Evolutionary conservation across 2,329 filamentous ascomycete species (phyloP).

Genomic region (Herpotrichia juniperi): DNA sequence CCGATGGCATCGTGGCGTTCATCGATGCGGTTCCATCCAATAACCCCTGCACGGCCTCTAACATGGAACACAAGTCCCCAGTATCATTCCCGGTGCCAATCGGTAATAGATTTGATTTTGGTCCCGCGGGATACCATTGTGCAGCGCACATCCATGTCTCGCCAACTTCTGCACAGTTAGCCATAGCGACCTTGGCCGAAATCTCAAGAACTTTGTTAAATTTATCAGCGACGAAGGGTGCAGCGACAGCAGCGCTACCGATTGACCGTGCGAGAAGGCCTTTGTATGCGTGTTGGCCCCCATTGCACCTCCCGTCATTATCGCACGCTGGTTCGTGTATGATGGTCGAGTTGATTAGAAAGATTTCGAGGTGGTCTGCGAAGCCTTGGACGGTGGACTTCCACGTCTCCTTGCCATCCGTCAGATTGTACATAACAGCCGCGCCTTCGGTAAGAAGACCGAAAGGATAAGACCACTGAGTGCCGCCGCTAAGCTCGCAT

Average conservation of each 20-base stretch:
- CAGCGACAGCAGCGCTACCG: constrained; percentile 27
- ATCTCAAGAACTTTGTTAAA: constrained; percentile 21
- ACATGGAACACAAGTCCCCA: too few relatives aligned
- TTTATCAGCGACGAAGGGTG: constrained; percentile 21
- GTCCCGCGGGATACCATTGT: constrained; percentile 21
- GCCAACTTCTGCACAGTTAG: constrained; percentile 16
- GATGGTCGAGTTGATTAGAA: constrained; percentile 55
- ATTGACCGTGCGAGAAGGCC: constrained; percentile 28
- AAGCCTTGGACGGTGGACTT: constrained; percentile 25
- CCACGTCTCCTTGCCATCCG: constrained; percentile 29
- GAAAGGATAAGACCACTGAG: constrained; percentile 59
- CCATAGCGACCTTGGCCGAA: constrained; percentile 29
- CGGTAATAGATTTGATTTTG: too few relatives aligned
- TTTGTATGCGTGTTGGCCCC: constrained; percentile 72
- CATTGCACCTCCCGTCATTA: constrained; percentile 59
- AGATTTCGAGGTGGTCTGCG: constrained; percentile 30
- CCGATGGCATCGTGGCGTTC: too few relatives aligned
- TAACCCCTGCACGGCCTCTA: too few relatives aligned
- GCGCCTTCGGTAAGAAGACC: constrained; percentile 59
- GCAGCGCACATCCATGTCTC: constrained; percentile 16
- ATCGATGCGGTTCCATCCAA: too few relatives aligned
- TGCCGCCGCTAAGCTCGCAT: constrained; percentile 55
- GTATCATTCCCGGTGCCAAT: too few relatives aligned
- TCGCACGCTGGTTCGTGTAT: constrained; percentile 75
- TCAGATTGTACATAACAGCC: constrained; percentile 55